These are phyloP conservation scores for Aaosphaeria pasadenensis DNA, from an alignment of 2,329 filamentous ascomycete species.

Conservation along the genomic window DNA sequence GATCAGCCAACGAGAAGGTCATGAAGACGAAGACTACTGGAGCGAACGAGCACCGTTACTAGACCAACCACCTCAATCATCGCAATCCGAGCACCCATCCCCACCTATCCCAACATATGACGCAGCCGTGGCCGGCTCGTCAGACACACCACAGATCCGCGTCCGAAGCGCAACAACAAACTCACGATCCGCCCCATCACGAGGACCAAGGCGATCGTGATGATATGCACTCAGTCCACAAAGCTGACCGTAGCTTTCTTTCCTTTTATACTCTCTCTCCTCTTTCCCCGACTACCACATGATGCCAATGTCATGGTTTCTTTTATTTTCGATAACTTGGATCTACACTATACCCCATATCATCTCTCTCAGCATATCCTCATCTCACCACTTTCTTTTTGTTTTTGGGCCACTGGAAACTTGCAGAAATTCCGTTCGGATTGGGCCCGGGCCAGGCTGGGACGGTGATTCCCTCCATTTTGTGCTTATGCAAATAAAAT, in stretches of 20 bases:
- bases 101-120: slow-evolving; percentile 82
- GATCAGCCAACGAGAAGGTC: slow-evolving; percentile 59
- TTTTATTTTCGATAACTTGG: no score
- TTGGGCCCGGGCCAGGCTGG: no score
- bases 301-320: no score
- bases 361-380: slow-evolving; percentile 15
- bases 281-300: no score
- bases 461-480: no score
- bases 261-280: slow-evolving; percentile 1
- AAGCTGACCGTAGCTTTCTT: slow-evolving; percentile 5
- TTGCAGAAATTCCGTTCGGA: no score
- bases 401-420: no score
- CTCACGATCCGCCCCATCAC: slow-evolving; percentile 9
- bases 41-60: slow-evolving; percentile 53
- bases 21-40: slow-evolving; percentile 33
- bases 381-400: slow-evolving; percentile 1
- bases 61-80: slow-evolving; percentile 10
- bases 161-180: slow-evolving; percentile 17
- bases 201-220: slow-evolving; percentile 6
- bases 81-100: slow-evolving; percentile 19
- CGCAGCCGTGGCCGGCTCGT: slow-evolving; percentile 71
- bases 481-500: no score
- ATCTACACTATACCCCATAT: slow-evolving; percentile 12
- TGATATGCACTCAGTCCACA: no score
- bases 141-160: slow-evolving; percentile 17